A percentile compares a stretch with the other conserved stretches of the same genome.
phyloP scores from a whole-genome alignment of 768 basidiomycete species.

The Leccinum barrowsii region DNA sequence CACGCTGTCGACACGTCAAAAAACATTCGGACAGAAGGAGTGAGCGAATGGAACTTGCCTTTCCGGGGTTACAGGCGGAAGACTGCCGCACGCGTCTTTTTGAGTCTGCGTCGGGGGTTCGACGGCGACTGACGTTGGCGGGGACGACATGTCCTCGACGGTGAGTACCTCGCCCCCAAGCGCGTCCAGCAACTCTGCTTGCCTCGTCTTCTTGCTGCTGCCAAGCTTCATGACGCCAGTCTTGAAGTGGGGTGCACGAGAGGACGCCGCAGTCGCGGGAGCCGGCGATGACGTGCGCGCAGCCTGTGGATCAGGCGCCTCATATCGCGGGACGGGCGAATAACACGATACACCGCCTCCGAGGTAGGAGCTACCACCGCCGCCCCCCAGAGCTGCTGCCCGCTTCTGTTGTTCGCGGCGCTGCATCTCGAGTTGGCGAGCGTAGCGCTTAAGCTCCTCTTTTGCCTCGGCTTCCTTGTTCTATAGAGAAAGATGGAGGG shows the following conservation, averaged over 20 bases:
- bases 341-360: slow-evolving; percentile 72
- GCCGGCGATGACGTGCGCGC: slow-evolving; percentile 40
- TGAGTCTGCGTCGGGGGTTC: slow-evolving; percentile 42
- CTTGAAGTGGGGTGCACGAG: slow-evolving; percentile 85
- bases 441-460: slow-evolving; percentile 96
- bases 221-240: slow-evolving; percentile 96
- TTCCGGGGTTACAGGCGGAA: slow-evolving; percentile 73
- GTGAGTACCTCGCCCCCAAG: slow-evolving; percentile 74
- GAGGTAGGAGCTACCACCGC: slow-evolving; percentile 53
- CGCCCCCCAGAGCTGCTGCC: slow-evolving; percentile 44
- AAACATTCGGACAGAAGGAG: background rate
- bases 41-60: slow-evolving; percentile 46
- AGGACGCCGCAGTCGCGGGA: slow-evolving; percentile 36
- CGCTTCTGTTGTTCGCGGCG: slow-evolving; percentile 90
- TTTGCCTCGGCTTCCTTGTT: slow-evolving; percentile 99
- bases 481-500: slow-evolving; percentile 33
- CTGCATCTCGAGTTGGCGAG: slow-evolving; percentile 98
- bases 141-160: slow-evolving; percentile 48
- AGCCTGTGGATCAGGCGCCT: slow-evolving; percentile 54
- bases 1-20: slow-evolving; percentile 48
- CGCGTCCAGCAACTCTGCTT: slow-evolving; percentile 84
- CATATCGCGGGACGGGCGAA: slow-evolving; percentile 67
- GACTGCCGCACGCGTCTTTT: slow-evolving; percentile 54
- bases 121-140: slow-evolving; percentile 46
- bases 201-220: slow-evolving; percentile 85